Conservation (phyloP, 192 early-diverging fungal species). For the Chytriomyces confervae region DNA sequence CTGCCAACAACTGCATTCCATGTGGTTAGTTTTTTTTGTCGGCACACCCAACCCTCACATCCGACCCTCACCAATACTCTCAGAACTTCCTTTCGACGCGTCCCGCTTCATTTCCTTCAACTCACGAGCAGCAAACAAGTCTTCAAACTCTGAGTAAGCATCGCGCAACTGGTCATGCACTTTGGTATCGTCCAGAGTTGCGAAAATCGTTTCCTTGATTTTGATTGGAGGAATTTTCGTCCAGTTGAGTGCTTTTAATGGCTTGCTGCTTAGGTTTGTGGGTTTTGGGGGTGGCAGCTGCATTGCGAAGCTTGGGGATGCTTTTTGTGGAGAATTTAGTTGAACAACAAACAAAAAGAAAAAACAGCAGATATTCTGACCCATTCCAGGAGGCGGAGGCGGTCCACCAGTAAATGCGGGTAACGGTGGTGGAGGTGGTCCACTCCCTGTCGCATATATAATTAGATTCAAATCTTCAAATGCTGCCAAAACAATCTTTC, state of each 20-base stretch:
- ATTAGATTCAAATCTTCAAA: too few relatives aligned
- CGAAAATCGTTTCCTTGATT: constrained; percentile 56
- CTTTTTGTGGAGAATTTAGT: neutral
- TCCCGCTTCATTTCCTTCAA: constrained; percentile 34
- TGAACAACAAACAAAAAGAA: neutral
- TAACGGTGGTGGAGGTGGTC: constrained; percentile 37
- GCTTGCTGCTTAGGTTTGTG: constrained; percentile 55
- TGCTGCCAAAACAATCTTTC: too few relatives aligned
- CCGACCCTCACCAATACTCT: constrained; percentile 37
- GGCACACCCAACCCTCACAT: too few relatives aligned
- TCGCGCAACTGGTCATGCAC: constrained; percentile 47
- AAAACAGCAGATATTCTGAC: neutral
- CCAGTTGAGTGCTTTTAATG: constrained; percentile 64
- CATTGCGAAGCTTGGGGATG: neutral
- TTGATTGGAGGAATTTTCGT: constrained; percentile 57
- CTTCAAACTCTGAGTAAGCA: constrained; percentile 56
- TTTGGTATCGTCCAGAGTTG: constrained; percentile 49
- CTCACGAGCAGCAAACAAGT: constrained; percentile 57
- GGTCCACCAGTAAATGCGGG: neutral
- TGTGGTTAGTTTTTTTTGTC: too few relatives aligned
- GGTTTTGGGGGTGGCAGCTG: constrained; percentile 43
- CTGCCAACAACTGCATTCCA: neutral
- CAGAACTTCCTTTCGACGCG: constrained; percentile 33
- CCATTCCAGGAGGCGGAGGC: neutral
- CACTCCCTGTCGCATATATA: neutral